Evolutionary conservation across 2,329 filamentous ascomycete species (phyloP), one percentile per base, ranked within the genome.

Genomic region (Pezizomycotina sp.): DNA sequence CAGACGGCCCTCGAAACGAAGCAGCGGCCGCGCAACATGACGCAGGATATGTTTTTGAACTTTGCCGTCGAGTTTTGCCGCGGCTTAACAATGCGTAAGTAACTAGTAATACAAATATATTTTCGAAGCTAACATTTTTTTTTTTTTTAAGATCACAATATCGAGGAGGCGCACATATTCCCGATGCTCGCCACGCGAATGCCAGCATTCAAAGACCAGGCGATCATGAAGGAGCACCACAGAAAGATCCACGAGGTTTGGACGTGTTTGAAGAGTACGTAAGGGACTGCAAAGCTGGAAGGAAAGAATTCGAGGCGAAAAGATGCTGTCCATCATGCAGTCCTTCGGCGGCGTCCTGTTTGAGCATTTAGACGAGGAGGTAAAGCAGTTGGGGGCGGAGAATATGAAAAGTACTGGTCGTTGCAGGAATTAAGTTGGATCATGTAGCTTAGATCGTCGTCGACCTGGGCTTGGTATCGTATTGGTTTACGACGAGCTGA

Each of bases 361-460:
- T 78, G 62, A 61, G 52, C 83, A 92, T 63, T 60, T 92, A 42
- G 79, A 89, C 50, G 74, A 84, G 50, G 83, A 92, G 63, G 82
- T 92, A 5, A 61, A 64, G 56, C 69, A 77, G 47, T 57, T 92
- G 20, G 70, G 75, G 2, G 82, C 82, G 27, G 78, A 89, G 56
- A 91, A 86, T 55, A 92, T 92, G 83, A 66, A 80, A 71, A 64
- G 56, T 83, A 78, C 56, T 92, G 80, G 79, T 77, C 64, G 0
- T 48, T 72, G 42, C 71, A 79, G 29, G 83, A 92, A 63, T 74
- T 92, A 56, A 62, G 58, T 55, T 58, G 60, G 33, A n/a, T n/a
- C n/a, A n/a, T n/a, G n/a, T n/a, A n/a, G n/a, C n/a, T n/a, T n/a
- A n/a, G n/a, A n/a, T n/a, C n/a, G n/a, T n/a, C n/a, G n/a, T n/a